Percentiles rank a stretch among this genome's conserved stretches.
Evolutionary conservation across 2,329 filamentous ascomycete genomes (phyloP).

Genomic region (Colletotrichum echinochloae): DNA sequence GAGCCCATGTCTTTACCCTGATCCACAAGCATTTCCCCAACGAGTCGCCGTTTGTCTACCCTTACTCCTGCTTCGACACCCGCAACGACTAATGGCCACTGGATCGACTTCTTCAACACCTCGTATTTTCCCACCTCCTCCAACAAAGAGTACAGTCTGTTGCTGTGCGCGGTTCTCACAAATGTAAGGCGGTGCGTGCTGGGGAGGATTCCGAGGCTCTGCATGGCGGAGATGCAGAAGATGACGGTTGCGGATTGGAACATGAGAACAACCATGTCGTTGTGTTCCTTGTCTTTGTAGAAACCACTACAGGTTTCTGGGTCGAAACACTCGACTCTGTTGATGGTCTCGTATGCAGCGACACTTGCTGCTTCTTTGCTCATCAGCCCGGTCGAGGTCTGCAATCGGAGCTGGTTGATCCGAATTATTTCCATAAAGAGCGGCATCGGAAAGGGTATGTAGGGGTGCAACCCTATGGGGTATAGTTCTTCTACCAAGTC

Average conservation of each 20-base stretch:
- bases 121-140: constrained; percentile 33
- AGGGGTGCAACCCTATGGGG: constrained; percentile 40
- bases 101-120: constrained; percentile 44
- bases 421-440: constrained; percentile 51
- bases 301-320: constrained; percentile 47
- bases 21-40: constrained; percentile 44
- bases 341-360: constrained; percentile 12
- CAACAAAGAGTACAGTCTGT: constrained; percentile 42
- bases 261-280: constrained; percentile 47
- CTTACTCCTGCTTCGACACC: constrained; percentile 47
- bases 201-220: constrained; percentile 49
- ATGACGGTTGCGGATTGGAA: constrained; percentile 49
- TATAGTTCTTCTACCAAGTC: constrained; percentile 45
- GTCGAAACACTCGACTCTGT: constrained; percentile 48
- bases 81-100: constrained; percentile 53
- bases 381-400: constrained; percentile 34
- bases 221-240: constrained; percentile 53
- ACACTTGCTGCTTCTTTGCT: constrained; percentile 27
- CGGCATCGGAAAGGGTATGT: constrained; percentile 47
- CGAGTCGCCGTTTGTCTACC: constrained; percentile 42
- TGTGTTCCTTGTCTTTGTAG: constrained; percentile 42
- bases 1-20: constrained; percentile 47
- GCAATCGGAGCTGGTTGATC: constrained; percentile 52
- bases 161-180: constrained; percentile 30
- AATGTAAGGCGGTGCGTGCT: constrained; percentile 31